Base-by-base conservation (phyloP, 331 rosid species). In the Cucumis variabilis region DNA sequence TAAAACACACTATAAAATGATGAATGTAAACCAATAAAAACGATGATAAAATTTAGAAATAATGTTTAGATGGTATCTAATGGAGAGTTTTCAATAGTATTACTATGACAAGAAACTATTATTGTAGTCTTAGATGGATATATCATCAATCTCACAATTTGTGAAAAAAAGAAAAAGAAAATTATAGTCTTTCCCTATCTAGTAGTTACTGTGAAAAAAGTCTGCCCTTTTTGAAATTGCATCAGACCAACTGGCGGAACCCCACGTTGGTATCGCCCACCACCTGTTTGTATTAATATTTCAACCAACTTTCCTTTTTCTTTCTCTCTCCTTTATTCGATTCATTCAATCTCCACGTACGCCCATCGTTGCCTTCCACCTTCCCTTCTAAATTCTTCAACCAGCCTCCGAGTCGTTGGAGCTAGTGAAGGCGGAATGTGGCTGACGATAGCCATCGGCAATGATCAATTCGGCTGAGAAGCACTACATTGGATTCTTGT, bases 261-360 rank as follows among this genome's bases (percentile, higher is more conserved):
- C 82, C 82, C 33, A 46, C 33, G 24, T 62, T 62, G 68, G 68
- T 62, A 62, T 6, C 24, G 79, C 27, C 81, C 81, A 48, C 83
- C 83, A 77, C 58, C 30, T 77, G 41, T 77, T 77, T 77, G 83
- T 50, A 50, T 77, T 77, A 77, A 77, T 77, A 65, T 24, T 65
- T 48, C 63, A 77, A 77, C 83, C 23, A 77, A 41, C 62, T 13
- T 76, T 6, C 55, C 13, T 20, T 2, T 27, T 27, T 69, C 33
- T 30, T 30, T 4, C 3, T 37, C 44, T 17, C 13, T 73, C 7
- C 79, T 3, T 28, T 17, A 16, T 15, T 70, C 55, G 4, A 33
- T 33, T 33, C 9, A 8, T 28, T 8, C 46, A 21, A 69, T 33
- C 78, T 33, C 62, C 83, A 77, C 82, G 82, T 33, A 33, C 4